Evolutionary conservation across 345 rosid genomes (phyloP), one percentile per base, ranked within the genome.

Genomic region (Eucalyptus marginata): DNA sequence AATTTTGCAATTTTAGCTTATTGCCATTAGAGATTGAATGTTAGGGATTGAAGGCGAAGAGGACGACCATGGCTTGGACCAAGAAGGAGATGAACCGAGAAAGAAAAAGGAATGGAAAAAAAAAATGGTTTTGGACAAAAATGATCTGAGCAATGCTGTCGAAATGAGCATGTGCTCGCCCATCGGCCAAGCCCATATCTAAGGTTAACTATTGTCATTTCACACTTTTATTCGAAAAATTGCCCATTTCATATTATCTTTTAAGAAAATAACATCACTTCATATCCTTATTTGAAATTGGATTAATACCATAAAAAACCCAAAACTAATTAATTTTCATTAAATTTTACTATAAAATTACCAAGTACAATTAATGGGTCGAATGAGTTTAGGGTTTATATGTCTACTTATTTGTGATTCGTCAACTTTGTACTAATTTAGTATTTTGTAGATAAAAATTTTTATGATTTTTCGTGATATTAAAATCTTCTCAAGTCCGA

Each of bases 381-480:
- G 4, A 52, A 52, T 0, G 4, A 7, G 2, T 52, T 18, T 51
- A 51, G 9, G 22, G 0, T 15, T 50, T 51, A 51, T 8, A 51
- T 51, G 17, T 51, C 4, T 16, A 51, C 1, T 16, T 51, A 2
- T 51, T 50, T 50, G 1, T 14, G 18, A 50, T 50, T 18, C 24
- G 8, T 52, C 10, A 52, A 52, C 24, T 52, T 52, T 52, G 24
- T 52, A 52, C 4, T 0, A 52, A 52, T 52, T 52, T 52, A 4
- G 10, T 0, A 4, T 52, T 52, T 7, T 52, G 0, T 52, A 52
- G 10, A 52, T 1, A 0, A 0, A 52, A 0, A 17, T 17, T 51
- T 51, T 51, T 17, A 51, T 1, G 17, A 17, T 17, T 51, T 51
- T 51, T 51, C 0, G 8, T 51, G 0, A 51, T 51, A 51, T 51